Evolutionary conservation across 2,329 filamentous ascomycete species (phyloP).

Genomic region (Cladosporium cucumerinum): DNA sequence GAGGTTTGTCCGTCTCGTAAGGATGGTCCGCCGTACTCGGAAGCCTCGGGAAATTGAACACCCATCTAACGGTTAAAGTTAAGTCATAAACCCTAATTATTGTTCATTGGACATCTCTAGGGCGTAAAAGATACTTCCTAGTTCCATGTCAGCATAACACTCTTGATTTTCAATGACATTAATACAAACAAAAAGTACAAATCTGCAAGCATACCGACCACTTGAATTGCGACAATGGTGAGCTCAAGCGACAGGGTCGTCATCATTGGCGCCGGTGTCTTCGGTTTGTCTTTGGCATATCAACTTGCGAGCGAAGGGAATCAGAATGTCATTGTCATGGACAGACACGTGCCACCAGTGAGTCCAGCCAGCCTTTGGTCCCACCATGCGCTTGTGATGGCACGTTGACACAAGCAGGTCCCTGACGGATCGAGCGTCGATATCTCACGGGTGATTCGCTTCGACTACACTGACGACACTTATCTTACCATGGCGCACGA

Average conservation of each 20-base stretch:
- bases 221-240: neutral
- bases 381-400: neutral
- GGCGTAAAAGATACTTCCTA: neutral
- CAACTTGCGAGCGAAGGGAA: conserved; percentile 28
- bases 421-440: conserved; percentile 40
- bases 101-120: neutral
- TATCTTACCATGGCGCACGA: conserved; percentile 32
- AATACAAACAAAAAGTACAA: too few relatives aligned
- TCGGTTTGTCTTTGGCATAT: conserved; percentile 42
- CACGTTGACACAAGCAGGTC: neutral
- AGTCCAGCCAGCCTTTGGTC: neutral
- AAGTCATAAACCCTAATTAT: neutral
- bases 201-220: neutral
- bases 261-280: conserved; percentile 45
- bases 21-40: too few relatives aligned
- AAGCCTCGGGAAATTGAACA: too few relatives aligned
- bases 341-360: conserved; percentile 30
- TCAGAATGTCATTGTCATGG: conserved; percentile 29
- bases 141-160: too few relatives aligned
- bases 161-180: too few relatives aligned
- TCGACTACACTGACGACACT: conserved; percentile 33
- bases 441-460: conserved; percentile 40
- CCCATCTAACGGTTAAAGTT: neutral
- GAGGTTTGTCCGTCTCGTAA: too few relatives aligned
- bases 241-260: conserved; percentile 22